Evolutionary conservation across 1,284 basidiomycete genomes (phyloP).

Genomic region (Marasmius sp.): DNA sequence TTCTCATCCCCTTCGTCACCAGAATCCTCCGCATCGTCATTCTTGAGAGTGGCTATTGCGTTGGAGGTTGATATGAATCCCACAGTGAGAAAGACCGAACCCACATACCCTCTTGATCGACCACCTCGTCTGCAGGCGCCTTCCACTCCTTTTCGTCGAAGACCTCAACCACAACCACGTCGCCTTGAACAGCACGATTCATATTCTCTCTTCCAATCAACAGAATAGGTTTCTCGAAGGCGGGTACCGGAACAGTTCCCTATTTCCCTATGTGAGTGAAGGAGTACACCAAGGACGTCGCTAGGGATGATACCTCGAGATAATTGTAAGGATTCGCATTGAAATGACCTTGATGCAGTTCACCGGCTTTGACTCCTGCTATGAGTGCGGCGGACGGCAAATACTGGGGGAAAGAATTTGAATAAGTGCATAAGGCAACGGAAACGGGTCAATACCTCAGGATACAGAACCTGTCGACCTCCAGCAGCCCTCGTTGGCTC

Average conservation of each 20-base stretch:
- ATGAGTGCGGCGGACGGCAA: slow-evolving; percentile 71
- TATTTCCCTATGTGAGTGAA: slow-evolving; percentile 25
- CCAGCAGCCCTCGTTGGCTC: slow-evolving; percentile 57
- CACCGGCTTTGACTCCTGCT: slow-evolving; percentile 85
- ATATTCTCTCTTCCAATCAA: slow-evolving; percentile 90
- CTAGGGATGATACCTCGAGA: slow-evolving; percentile 63
- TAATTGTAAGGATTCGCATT: slow-evolving; percentile 97
- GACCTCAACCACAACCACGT: slow-evolving; percentile 90
- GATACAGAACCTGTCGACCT: slow-evolving; percentile 67
- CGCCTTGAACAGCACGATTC: slow-evolving; percentile 95
- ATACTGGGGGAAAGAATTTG: slow-evolving; percentile 56
- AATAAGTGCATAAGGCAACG: neutral
- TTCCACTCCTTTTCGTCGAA: slow-evolving; percentile 92
- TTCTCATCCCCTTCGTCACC: slow-evolving; percentile 42
- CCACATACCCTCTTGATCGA: slow-evolving; percentile 83
- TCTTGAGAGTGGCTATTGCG: slow-evolving; percentile 82
- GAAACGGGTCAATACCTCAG: slow-evolving; percentile 55
- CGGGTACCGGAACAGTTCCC: slow-evolving; percentile 80
- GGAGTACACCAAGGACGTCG: neutral
- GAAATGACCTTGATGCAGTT: slow-evolving; percentile 91
- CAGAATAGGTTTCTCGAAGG: slow-evolving; percentile 78
- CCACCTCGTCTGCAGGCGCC: slow-evolving; percentile 88
- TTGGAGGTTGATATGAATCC: slow-evolving; percentile 2
- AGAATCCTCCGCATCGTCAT: slow-evolving; percentile 87
- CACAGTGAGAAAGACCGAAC: slow-evolving; percentile 2